Evolutionary conservation across 106 monocot species (phyloP).

Genomic region (Vanilla planifolia): DNA sequence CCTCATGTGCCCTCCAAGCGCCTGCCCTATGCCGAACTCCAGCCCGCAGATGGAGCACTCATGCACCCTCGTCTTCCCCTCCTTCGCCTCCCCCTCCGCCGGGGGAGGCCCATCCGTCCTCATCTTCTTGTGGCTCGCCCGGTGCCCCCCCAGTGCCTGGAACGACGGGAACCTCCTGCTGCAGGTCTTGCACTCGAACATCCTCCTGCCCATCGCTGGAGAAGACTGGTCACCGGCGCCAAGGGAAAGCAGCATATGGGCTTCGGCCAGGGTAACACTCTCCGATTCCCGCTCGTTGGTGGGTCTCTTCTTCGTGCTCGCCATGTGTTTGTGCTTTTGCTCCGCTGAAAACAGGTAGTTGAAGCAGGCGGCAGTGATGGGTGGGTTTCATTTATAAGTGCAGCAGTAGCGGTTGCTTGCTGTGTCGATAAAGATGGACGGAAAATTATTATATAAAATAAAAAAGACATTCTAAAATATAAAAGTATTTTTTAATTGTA

Average conservation of each 20-base stretch:
- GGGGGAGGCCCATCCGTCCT: no score
- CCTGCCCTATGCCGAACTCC: slow-evolving; percentile 16
- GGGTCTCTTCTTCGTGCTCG: neutral
- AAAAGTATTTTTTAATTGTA: no score
- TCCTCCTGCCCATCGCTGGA: neutral
- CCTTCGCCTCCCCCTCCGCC: neutral
- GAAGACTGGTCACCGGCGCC: neutral
- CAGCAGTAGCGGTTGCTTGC: no score
- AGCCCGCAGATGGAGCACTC: slow-evolving; percentile 16
- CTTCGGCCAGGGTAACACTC: neutral
- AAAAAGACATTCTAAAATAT: neutral
- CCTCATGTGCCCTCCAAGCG: slow-evolving; percentile 19
- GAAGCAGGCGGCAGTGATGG: neutral
- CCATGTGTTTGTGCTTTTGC: slow-evolving; percentile 1
- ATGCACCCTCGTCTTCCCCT: neutral
- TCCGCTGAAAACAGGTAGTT: neutral
- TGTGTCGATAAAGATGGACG: neutral
- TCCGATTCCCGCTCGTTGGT: neutral
- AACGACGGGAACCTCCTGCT: slow-evolving; percentile 58
- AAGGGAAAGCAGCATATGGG: neutral
- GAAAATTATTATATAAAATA: neutral
- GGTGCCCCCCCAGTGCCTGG: slow-evolving; percentile 69
- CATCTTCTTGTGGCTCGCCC: slow-evolving; percentile 55
- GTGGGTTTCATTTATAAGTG: neutral
- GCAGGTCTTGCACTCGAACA: slow-evolving; percentile 75